phyloP scores from a whole-genome alignment of 176 grass and related monocot species.

The Carex pumila region DNA sequence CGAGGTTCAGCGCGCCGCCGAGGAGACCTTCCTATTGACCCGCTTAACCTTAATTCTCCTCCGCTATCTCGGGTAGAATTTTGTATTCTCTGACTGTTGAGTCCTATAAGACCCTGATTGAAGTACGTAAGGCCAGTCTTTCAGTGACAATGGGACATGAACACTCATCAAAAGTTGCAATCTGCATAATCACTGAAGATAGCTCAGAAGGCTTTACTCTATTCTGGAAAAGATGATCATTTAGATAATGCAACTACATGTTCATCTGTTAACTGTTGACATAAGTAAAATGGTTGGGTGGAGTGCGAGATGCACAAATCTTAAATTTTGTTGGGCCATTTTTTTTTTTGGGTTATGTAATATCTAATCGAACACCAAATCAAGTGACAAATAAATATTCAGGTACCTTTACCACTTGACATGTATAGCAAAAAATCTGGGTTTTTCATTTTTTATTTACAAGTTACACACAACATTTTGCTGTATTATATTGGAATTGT shows the following conservation, averaged over 20 bases:
- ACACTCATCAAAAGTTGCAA: neutral
- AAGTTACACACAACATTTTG: neutral
- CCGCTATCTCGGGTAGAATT: slow-evolving; percentile 76
- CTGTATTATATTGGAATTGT: neutral
- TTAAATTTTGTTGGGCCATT: neutral
- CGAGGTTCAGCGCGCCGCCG: slow-evolving; percentile 36
- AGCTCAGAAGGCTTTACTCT: neutral
- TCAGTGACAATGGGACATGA: neutral
- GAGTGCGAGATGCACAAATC: neutral
- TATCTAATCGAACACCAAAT: neutral
- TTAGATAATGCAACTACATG: neutral
- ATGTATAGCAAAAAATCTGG: neutral
- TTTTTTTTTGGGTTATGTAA: neutral
- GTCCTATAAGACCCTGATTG: neutral
- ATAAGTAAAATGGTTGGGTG: neutral
- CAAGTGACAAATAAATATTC: neutral
- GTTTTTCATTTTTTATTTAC: neutral
- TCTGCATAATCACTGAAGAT: neutral
- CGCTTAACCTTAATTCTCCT: slow-evolving; percentile 72
- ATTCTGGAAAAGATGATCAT: neutral
- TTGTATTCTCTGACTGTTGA: neutral
- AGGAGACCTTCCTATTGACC: slow-evolving; percentile 66
- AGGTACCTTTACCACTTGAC: neutral
- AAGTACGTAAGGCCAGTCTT: neutral
- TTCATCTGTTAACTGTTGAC: neutral